Evolutionary conservation across 2,329 filamentous ascomycete species (phyloP).

Genomic region (Aspergillus ruber): DNA sequence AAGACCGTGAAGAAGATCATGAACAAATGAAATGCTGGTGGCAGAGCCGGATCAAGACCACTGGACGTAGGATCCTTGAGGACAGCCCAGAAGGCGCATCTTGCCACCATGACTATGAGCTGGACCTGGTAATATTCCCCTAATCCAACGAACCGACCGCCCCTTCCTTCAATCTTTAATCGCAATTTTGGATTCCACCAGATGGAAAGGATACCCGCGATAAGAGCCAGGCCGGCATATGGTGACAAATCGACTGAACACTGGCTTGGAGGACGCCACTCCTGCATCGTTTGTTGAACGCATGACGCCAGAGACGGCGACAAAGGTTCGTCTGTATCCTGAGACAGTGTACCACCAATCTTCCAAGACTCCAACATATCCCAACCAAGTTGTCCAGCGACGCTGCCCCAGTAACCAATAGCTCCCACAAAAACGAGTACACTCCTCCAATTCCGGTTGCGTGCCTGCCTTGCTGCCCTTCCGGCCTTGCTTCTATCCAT

Average conservation of each 20-base stretch:
- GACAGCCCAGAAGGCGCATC: slow-evolving; percentile 40
- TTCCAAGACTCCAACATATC: slow-evolving; percentile 30
- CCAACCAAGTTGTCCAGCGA: slow-evolving; percentile 40
- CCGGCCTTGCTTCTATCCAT: slow-evolving; percentile 55
- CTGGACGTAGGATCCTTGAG: slow-evolving; percentile 34
- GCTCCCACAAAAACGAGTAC: slow-evolving; percentile 38
- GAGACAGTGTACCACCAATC: slow-evolving; percentile 6
- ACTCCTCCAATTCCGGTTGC: slow-evolving; percentile 38
- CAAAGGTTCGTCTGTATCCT: slow-evolving; percentile 7
- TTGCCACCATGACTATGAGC: slow-evolving; percentile 37
- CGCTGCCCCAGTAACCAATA: slow-evolving; percentile 37
- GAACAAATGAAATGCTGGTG: slow-evolving; percentile 32
- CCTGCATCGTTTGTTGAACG: slow-evolving; percentile 12
- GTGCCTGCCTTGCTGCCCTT: slow-evolving; percentile 24
- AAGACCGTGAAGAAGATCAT: slow-evolving; percentile 36
- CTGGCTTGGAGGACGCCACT: slow-evolving; percentile 16
- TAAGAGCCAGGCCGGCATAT: slow-evolving; percentile 32
- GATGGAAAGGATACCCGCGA: slow-evolving; percentile 38
- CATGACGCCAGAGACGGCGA: slow-evolving; percentile 18
- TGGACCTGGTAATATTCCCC: slow-evolving; percentile 43
- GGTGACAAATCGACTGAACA: slow-evolving; percentile 26
- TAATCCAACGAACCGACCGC: slow-evolving; percentile 36
- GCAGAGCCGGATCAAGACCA: slow-evolving; percentile 22
- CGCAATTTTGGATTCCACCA: slow-evolving; percentile 47
- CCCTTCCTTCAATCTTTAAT: slow-evolving; percentile 36